A percentile compares a stretch with the other conserved stretches of the same genome.
Evolutionary conservation across 768 basidiomycete species (phyloP).

Genomic region (Cyclocybe cylindracea): DNA sequence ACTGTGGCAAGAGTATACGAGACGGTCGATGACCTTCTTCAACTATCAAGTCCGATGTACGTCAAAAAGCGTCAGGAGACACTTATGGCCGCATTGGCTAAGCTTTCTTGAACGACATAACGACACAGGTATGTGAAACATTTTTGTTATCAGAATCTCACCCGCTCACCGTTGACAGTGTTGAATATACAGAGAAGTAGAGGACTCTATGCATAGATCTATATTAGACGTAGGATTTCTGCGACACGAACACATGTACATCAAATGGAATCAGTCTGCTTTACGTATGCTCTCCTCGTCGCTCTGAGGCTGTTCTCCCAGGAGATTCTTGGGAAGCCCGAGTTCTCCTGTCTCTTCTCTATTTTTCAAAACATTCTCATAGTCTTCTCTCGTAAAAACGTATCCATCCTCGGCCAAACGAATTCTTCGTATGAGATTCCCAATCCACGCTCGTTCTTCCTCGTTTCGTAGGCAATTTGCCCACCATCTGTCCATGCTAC

Average conservation of each 20-base stretch:
- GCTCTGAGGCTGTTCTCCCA: constrained; percentile 2
- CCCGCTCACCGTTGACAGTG: constrained; percentile 1
- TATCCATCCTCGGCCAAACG: constrained; percentile 40
- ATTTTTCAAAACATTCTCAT: constrained; percentile 47
- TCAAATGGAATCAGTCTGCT: constrained; percentile 6
- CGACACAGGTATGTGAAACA: background rate
- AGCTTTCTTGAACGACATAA: constrained; percentile 26
- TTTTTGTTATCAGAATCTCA: constrained; percentile 3
- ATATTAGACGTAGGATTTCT: constrained; percentile 2
- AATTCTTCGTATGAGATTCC: constrained; percentile 48
- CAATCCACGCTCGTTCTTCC: constrained; percentile 59
- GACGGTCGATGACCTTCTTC: constrained; percentile 59
- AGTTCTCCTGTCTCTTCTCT: constrained; percentile 39
- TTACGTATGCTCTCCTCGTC: constrained; percentile 11
- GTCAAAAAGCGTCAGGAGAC: constrained; percentile 43
- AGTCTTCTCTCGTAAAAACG: constrained; percentile 59
- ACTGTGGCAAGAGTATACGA: constrained; percentile 40
- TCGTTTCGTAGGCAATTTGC: constrained; percentile 68
- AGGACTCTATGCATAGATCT: constrained; percentile 14
- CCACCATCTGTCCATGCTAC: constrained; percentile 82
- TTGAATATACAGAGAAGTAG: constrained; percentile 1
- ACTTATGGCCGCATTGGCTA: constrained; percentile 50
- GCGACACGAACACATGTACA: constrained; percentile 12
- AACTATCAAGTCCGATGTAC: constrained; percentile 56
- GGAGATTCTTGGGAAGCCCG: constrained; percentile 16